phyloP scores from a whole-genome alignment of 352 stramenopile species.

The Pythium aquatile region DNA sequence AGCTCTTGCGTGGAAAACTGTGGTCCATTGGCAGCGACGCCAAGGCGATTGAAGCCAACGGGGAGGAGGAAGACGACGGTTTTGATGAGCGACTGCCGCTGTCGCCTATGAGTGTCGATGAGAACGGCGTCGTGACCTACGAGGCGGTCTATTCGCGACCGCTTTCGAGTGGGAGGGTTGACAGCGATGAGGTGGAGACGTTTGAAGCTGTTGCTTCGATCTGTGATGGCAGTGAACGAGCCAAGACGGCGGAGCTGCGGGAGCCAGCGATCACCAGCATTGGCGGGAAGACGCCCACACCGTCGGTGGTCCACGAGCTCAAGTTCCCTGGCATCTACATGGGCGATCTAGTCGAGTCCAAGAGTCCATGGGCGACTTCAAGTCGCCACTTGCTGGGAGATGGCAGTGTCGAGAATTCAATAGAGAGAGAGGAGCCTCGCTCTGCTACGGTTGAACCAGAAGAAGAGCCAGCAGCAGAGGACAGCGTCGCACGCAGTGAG shows the following conservation, averaged over 20 bases:
- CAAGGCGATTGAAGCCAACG: constrained; percentile 15
- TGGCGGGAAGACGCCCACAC: too few species aligned
- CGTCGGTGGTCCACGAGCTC: too few species aligned
- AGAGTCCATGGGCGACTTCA: neutral
- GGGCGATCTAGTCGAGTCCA: neutral
- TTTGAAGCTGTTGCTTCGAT: neutral
- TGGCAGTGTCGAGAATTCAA: too few species aligned
- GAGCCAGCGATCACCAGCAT: too few species aligned
- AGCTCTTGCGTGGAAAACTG: constrained; percentile 1
- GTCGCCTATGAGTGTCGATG: constrained; percentile 10
- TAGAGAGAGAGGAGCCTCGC: too few species aligned
- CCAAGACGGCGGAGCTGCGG: too few species aligned
- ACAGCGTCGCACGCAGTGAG: neutral
- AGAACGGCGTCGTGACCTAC: constrained; percentile 16
- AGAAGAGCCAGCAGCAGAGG: neutral
- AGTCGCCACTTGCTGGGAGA: neutral
- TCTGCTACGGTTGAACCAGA: too few species aligned
- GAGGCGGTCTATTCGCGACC: constrained; percentile 5
- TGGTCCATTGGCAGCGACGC: neutral
- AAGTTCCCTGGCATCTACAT: neutral
- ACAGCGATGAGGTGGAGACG: neutral
- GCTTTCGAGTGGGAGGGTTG: neutral
- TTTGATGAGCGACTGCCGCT: neutral
- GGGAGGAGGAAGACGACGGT: neutral
- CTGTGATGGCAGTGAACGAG: too few species aligned